These are phyloP conservation scores for Macrophomina pseudophaseolina DNA, from an alignment of 2,329 filamentous ascomycete genomes.

Conservation along the genomic window DNA sequence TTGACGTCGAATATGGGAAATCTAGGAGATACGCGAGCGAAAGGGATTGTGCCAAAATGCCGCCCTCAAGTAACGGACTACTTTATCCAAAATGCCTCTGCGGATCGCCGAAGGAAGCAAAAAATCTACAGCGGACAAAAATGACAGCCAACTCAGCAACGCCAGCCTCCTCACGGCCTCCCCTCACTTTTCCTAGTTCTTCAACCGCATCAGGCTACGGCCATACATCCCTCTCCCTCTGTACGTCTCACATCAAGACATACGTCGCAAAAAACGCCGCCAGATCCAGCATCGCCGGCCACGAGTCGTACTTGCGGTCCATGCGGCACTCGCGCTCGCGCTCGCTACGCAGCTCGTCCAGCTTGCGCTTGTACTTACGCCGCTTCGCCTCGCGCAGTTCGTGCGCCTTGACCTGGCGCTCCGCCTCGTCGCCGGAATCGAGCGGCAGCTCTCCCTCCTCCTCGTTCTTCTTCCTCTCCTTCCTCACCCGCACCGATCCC, in stretches of 20 bases:
- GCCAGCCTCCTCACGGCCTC: no score
- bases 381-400: background rate
- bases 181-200: no score
- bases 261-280: slow-evolving; percentile 14
- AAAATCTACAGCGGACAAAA: no score
- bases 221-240: no score
- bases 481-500: background rate
- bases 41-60: no score
- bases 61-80: no score
- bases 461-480: background rate
- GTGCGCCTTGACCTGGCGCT: background rate
- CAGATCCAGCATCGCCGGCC: slow-evolving; percentile 11
- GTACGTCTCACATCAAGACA: background rate
- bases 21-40: no score
- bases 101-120: no score
- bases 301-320: slow-evolving; percentile 6
- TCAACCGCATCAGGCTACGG: no score
- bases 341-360: background rate
- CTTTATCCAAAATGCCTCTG: no score
- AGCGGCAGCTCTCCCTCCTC: background rate
- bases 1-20: no score
- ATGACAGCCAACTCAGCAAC: no score
- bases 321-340: background rate
- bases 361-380: background rate
- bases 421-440: background rate